Evolutionary conservation across 2,329 filamentous ascomycete species (phyloP).

Genomic region (Epichloe glyceriae): DNA sequence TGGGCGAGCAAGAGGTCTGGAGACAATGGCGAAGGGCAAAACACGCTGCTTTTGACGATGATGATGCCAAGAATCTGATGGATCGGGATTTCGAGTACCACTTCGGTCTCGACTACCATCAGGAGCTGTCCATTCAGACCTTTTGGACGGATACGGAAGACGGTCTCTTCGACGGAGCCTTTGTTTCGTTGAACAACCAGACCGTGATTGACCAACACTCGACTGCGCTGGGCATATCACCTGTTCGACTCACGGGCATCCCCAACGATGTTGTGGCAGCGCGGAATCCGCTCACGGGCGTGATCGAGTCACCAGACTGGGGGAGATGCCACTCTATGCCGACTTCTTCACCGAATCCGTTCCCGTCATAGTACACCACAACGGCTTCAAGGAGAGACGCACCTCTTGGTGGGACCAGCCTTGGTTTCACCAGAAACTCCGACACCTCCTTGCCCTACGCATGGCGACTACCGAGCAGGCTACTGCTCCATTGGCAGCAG

Average conservation of each 20-base stretch:
- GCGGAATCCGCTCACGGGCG: constrained; percentile 6
- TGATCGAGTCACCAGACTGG: constrained; percentile 7
- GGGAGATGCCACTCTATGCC: constrained; percentile 5
- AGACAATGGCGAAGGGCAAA: constrained; percentile 19
- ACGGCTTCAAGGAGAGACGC: constrained; percentile 12
- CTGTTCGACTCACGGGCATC: constrained; percentile 9
- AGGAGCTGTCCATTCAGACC: constrained; percentile 12
- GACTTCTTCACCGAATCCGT: constrained; percentile 13
- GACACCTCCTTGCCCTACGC: constrained; percentile 5
- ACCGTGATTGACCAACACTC: constrained; percentile 9
- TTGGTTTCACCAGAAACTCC: constrained; percentile 13
- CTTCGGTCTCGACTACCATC: constrained; percentile 16
- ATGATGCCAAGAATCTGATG: constrained; percentile 1
- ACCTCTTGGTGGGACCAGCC: constrained; percentile 13
- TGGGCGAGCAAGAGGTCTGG: constrained; percentile 15
- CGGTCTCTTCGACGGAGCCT: constrained; percentile 11
- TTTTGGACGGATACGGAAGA: constrained; percentile 9
- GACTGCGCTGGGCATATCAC: constrained; percentile 7
- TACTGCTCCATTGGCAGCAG: not conserved
- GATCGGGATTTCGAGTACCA: constrained; percentile 13
- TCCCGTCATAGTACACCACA: constrained; percentile 14
- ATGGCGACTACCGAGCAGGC: not conserved
- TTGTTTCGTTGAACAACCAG: constrained; percentile 11
- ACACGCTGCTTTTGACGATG: not conserved
- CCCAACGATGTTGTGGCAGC: constrained; percentile 10